phyloP scores from a whole-genome alignment of 75 land plant species.

The Cunninghamia lanceolata region DNA sequence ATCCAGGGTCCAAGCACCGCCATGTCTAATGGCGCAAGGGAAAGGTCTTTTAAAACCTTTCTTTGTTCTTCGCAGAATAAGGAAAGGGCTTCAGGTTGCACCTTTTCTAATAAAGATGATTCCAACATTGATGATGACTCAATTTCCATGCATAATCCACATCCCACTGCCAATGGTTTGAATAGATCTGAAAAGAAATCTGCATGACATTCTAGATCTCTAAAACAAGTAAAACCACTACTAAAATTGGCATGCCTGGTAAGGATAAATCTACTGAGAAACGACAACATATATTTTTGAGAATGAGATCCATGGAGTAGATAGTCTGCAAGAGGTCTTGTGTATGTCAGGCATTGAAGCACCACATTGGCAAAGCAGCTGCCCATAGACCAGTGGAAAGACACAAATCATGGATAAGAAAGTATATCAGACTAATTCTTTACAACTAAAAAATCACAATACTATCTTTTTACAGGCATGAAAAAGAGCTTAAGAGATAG shows the following conservation, averaged over 20 bases:
- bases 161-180: not conserved
- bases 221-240: too few species aligned
- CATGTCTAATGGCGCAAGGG: not conserved
- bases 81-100: not conserved
- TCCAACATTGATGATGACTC: not conserved
- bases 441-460: not conserved
- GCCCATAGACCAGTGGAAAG: too few species aligned
- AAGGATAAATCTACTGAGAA: conserved; percentile 4
- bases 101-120: not conserved
- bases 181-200: not conserved
- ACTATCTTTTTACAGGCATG: not conserved
- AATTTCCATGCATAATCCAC: not conserved
- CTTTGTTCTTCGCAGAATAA: not conserved
- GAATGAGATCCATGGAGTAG: conserved; percentile 62
- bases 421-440: not conserved
- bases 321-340: conserved; percentile 71
- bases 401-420: conserved; percentile 4
- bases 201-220: not conserved
- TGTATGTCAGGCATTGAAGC: too few species aligned
- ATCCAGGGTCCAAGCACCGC: not conserved
- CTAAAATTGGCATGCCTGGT: too few species aligned
- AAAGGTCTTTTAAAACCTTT: not conserved
- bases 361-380: too few species aligned
- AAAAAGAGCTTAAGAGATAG: too few species aligned
- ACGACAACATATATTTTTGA: conserved; percentile 29